Base-by-base conservation (phyloP, 1,284 basidiomycete species). In the Ceratobasidium sp. region DNA sequence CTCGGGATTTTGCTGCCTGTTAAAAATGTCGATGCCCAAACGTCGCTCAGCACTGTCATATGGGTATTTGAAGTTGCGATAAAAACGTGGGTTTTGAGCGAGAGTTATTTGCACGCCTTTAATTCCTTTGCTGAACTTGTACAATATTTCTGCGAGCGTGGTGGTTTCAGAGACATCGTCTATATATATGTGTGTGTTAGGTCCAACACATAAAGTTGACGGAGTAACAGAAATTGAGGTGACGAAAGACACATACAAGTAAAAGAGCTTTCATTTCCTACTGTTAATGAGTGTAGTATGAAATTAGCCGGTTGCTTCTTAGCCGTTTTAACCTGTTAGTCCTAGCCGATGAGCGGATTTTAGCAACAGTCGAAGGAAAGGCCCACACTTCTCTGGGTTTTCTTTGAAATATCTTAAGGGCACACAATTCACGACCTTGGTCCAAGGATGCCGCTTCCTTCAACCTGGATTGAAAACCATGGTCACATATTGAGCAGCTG, bases 91-190 rank as follows among this genome's bases (percentile, higher is more conserved):
- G 38, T 62, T 62, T 42, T 62, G 12, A 7, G 59, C 59, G 28
- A 62, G 33, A 10, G 17, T 38, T 15, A 62, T 62, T 38, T 38
- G 28, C 13, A n/a, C 20, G 10, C n/a, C 13, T 15, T 40, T 15
- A n/a, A 62, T 40, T 20, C 59, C 59, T 42, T 62, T 62, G 38
- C 17, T 62, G 20, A 62, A 42, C 17, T 62, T 62, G 33, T 62
- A 62, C 20, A 62, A 42, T 9, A 62, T 3, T 15, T 62, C 59
- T 13, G 59, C n/a, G 17, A 20, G 17, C 12, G 59, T 38, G 28
- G 20, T 40, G 40, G 38, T 38, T 17, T 38, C 33, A 62, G 6
- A 40, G 4, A 62, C 12, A 15, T 62, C 33, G n/a, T 62, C 59
- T 62, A 42, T 62, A 17, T 3, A 42, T 17, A 62, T 9, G 15